phyloP scores from a whole-genome alignment of 495 filamentous ascomycete species.

The Symbiotaphrina buchneri region DNA sequence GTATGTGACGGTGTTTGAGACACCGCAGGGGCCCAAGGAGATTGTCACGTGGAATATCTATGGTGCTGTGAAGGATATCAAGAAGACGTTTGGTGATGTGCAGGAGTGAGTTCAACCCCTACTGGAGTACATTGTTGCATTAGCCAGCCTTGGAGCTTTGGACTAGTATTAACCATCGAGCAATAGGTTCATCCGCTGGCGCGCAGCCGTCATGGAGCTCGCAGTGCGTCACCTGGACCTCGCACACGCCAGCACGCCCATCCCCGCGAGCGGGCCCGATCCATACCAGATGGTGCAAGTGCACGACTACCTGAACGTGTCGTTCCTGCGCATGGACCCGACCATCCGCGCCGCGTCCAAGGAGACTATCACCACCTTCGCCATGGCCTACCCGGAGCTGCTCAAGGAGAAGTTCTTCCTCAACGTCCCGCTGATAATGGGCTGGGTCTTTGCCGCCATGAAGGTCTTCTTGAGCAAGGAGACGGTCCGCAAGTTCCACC shows the following conservation, averaged over 20 bases:
- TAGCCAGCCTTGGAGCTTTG: background rate
- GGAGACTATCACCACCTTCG: constrained; percentile 59
- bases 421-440: constrained; percentile 74
- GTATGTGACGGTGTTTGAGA: constrained; percentile 24
- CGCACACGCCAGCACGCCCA: constrained; percentile 36
- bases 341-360: constrained; percentile 44
- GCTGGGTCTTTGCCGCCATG: constrained; percentile 60
- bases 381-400: constrained; percentile 65
- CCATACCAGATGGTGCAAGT: constrained; percentile 77
- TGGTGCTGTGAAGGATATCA: constrained; percentile 48
- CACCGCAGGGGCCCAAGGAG: constrained; percentile 11
- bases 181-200: constrained; percentile 60
- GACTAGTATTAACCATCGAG: background rate
- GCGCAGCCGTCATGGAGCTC: constrained; percentile 68
- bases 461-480: constrained; percentile 59
- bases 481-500: constrained; percentile 69
- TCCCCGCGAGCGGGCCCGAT: constrained; percentile 39
- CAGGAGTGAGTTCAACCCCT: constrained; percentile 36
- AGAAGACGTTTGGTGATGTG: constrained; percentile 51
- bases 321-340: constrained; percentile 54
- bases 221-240: constrained; percentile 48
- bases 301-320: constrained; percentile 71
- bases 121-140: too few species aligned
- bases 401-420: constrained; percentile 82
- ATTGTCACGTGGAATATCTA: constrained; percentile 71